Conservation (phyloP, 306 rosid genomes). For the Lotus japonicus region DNA sequence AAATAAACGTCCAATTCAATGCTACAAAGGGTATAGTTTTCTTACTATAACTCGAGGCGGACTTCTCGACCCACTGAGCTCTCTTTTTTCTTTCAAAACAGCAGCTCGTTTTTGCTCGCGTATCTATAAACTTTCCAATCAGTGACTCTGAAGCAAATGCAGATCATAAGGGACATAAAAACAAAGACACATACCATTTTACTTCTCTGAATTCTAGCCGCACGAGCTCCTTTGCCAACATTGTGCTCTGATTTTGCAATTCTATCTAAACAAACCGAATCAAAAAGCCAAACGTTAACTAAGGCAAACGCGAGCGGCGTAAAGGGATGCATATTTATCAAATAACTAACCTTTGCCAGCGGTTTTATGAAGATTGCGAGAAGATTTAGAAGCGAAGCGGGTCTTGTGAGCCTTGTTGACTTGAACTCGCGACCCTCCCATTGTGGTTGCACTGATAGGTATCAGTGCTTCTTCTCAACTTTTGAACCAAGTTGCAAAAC, state of each 20-base stretch:
- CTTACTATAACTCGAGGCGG: constrained; percentile 94
- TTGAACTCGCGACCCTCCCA: constrained; percentile 64
- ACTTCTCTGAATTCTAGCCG: constrained; percentile 68
- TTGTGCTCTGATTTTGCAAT: constrained; percentile 46
- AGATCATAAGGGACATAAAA: neutral
- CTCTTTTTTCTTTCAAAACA: constrained; percentile 76
- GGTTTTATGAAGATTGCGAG: constrained; percentile 64
- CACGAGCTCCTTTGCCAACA: constrained; percentile 63
- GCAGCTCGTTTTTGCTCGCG: constrained; percentile 69
- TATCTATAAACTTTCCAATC: constrained; percentile 33
- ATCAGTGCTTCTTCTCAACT: too few relatives aligned
- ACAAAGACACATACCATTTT: constrained; percentile 51
- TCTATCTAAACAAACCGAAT: constrained; percentile 39
- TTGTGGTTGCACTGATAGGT: constrained; percentile 22
- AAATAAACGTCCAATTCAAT: neutral
- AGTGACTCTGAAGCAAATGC: neutral
- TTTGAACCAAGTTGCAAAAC: too few relatives aligned
- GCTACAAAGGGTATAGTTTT: neutral
- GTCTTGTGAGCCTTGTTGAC: constrained; percentile 70
- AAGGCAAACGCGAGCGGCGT: neutral
- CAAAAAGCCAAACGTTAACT: neutral
- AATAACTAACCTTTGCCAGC: constrained; percentile 35
- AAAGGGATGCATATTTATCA: neutral
- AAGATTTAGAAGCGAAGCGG: constrained; percentile 70
- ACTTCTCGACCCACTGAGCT: constrained; percentile 61